Percentiles rank a stretch among this genome's conserved stretches.
Evolutionary conservation across 2,329 filamentous ascomycete species (phyloP).

Genomic region (Xylaria hypoxylon): DNA sequence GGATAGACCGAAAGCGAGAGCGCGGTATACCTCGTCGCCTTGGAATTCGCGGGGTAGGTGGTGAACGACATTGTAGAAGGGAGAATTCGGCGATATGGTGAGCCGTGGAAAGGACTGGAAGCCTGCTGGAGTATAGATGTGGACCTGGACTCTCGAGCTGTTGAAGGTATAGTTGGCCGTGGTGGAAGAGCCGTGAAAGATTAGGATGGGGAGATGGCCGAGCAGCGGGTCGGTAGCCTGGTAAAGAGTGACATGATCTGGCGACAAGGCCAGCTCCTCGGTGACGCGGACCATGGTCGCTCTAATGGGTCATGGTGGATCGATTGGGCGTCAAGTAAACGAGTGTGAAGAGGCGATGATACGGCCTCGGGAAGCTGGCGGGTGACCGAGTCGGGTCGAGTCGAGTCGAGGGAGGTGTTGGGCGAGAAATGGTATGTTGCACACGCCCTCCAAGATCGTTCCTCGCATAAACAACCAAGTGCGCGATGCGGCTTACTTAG

Average conservation of each 20-base stretch:
- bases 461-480: constrained; percentile 41
- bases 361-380: constrained; percentile 31
- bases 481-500: constrained; percentile 39
- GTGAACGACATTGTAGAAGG: constrained; percentile 90
- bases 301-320: constrained; percentile 57
- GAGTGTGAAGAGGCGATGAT: constrained; percentile 34
- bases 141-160: constrained; percentile 93
- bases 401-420: constrained; percentile 14
- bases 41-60: constrained; percentile 93
- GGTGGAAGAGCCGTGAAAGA: constrained; percentile 93
- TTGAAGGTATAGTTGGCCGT: constrained; percentile 88
- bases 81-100: constrained; percentile 91
- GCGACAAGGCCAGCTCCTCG: constrained; percentile 80
- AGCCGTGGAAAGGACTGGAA: constrained; percentile 91
- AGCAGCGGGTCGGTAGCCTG: constrained; percentile 87
- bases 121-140: constrained; percentile 90
- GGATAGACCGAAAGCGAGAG: constrained; percentile 88
- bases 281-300: constrained; percentile 84
- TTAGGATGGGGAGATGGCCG: constrained; percentile 81
- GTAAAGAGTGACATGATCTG: constrained; percentile 87
- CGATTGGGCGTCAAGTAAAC: constrained; percentile 37
- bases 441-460: constrained; percentile 30
- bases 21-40: constrained; percentile 92
- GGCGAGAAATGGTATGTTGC: constrained; percentile 19
- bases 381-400: constrained; percentile 7